These are phyloP conservation scores for Helichrysum umbraculigerum DNA, from an alignment of 129 eudicot genomes.

Conservation along the genomic window DNA sequence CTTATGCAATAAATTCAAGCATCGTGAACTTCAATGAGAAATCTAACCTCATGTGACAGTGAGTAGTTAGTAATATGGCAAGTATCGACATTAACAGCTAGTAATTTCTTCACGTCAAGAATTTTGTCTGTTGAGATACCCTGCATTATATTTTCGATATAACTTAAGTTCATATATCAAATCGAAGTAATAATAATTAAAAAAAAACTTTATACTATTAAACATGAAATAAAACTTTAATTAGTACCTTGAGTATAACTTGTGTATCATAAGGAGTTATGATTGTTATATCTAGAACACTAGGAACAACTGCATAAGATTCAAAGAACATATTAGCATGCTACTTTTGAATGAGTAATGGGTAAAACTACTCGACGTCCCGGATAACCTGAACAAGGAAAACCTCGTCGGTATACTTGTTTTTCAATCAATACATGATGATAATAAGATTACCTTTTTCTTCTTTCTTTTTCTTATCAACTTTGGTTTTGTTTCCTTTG, in stretches of 20 bases:
- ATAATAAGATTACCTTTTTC: conserved; percentile 60
- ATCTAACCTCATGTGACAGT: conserved; percentile 79
- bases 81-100: conserved; percentile 82
- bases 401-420: too few relatives aligned
- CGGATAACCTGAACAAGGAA: too few relatives aligned
- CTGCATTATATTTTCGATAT: conserved; percentile 42
- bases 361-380: too few relatives aligned
- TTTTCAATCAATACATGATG: too few relatives aligned
- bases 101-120: conserved; percentile 81
- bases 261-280: conserved; percentile 88
- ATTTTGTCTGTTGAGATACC: conserved; percentile 94
- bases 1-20: background rate
- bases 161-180: conserved; percentile 16
- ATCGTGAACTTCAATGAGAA: conserved; percentile 5
- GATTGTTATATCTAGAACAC: conserved; percentile 75
- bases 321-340: background rate
- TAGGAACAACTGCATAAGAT: conserved; percentile 72
- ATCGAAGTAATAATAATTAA: background rate
- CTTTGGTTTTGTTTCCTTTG: conserved; percentile 73
- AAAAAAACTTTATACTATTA: too few relatives aligned
- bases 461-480: conserved; percentile 91
- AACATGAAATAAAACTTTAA: too few relatives aligned
- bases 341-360: background rate
- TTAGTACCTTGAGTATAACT: conserved; percentile 78
- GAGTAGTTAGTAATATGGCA: conserved; percentile 92